Evolutionary conservation across 148 eudicot genomes (phyloP).

Genomic region (Nepenthes gracilis): DNA sequence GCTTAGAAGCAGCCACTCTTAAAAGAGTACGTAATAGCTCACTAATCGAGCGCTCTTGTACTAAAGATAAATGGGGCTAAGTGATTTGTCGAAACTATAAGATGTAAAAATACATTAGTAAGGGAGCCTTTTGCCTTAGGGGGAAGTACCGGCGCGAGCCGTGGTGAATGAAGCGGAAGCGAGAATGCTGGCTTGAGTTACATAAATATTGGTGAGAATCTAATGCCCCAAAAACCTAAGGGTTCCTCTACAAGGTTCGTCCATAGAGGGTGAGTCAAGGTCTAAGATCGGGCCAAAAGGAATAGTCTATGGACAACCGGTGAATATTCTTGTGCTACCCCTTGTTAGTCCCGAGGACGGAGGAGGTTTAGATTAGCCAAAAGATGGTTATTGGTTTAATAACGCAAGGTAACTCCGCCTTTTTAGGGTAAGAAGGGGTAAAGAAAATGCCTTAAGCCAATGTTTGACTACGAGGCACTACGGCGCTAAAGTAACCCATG

Average conservation of each 20-base stretch:
- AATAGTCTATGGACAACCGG: neutral
- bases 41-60: too few species aligned
- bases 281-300: constrained; percentile 1
- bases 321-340: constrained; percentile 2
- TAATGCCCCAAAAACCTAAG: too few species aligned
- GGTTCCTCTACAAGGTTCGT: constrained; percentile 6
- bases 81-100: too few species aligned
- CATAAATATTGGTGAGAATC: too few species aligned
- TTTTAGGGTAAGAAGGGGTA: neutral
- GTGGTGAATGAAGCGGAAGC: too few species aligned
- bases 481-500: neutral
- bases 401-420: neutral
- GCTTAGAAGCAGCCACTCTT: too few species aligned
- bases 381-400: neutral
- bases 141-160: too few species aligned
- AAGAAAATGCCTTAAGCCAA: neutral
- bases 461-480: neutral
- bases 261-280: constrained; percentile 6
- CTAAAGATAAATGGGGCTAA: too few species aligned
- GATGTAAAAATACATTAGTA: too few species aligned
- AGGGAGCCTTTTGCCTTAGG: too few species aligned
- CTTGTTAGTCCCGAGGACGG: constrained; percentile 2
- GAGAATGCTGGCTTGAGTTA: too few species aligned
- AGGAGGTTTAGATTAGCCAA: constrained; percentile 2
- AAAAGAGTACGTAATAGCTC: too few species aligned